phyloP scores from a whole-genome alignment of 371 early-diverging fungal species.

The Mortierella sp. region DNA sequence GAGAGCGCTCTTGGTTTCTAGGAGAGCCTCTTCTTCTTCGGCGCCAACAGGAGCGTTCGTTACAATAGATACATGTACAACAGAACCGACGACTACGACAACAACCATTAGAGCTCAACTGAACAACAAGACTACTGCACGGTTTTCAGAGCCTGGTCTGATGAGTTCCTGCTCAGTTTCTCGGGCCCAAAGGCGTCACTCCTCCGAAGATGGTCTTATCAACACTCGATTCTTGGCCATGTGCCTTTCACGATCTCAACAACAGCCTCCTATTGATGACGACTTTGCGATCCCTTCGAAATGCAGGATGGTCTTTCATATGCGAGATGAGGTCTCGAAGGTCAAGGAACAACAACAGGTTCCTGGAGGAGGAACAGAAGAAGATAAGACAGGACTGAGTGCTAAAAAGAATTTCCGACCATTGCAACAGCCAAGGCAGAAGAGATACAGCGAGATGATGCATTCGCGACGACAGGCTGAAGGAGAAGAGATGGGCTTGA shows the following conservation, averaged over 20 bases:
- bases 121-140: background rate
- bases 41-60: background rate
- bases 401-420: slow-evolving; percentile 5
- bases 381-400: slow-evolving; percentile 12
- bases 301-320: slow-evolving; percentile 47
- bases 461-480: too few relatives aligned
- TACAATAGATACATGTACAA: background rate
- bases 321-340: slow-evolving; percentile 40
- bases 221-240: background rate
- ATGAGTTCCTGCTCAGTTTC: background rate
- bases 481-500: slow-evolving; percentile 8
- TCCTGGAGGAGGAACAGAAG: background rate
- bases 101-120: background rate
- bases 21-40: too few relatives aligned
- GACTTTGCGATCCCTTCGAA: slow-evolving; percentile 34
- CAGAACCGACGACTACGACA: background rate
- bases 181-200: slow-evolving; percentile 19
- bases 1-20: too few relatives aligned
- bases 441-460: slow-evolving; percentile 1
- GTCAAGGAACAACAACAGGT: background rate
- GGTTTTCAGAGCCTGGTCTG: too few relatives aligned
- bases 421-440: slow-evolving; percentile 15
- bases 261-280: background rate
- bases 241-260: background rate
- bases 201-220: slow-evolving; percentile 27